A percentile compares a stretch with the other conserved stretches of the same genome.
Evolutionary conservation across 108 stramenopile genomes (phyloP).

Genomic region (Cyclotella distinguenda): DNA sequence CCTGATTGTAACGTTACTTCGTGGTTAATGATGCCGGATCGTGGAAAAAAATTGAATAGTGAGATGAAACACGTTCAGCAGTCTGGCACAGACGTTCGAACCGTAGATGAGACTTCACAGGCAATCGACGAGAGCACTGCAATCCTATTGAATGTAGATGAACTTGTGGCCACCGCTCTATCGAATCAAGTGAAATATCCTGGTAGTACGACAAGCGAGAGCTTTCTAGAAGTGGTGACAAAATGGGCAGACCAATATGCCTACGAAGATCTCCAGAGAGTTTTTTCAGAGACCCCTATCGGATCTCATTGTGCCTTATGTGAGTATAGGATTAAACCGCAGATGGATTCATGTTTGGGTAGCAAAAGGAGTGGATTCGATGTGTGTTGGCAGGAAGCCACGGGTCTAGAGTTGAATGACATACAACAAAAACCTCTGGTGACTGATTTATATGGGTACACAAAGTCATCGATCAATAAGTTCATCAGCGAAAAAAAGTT

Average conservation of each 20-base stretch:
- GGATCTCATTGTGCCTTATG: constrained; percentile 51
- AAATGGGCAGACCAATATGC: constrained; percentile 39
- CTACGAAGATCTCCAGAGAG: constrained; percentile 10
- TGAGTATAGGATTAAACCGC: constrained; percentile 42
- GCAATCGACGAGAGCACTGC: constrained; percentile 40
- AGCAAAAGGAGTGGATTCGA: constrained; percentile 42
- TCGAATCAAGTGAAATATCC: constrained; percentile 35
- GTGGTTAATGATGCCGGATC: constrained; percentile 56
- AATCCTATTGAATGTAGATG: constrained; percentile 44
- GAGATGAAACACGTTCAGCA: neutral
- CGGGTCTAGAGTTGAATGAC: constrained; percentile 23
- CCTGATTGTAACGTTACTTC: constrained; percentile 39
- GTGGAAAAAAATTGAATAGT: constrained; percentile 29
- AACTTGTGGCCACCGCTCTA: constrained; percentile 40
- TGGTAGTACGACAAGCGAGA: constrained; percentile 35
- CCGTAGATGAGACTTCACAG: constrained; percentile 23
- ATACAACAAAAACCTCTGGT: constrained; percentile 13
- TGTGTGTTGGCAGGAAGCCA: constrained; percentile 43
- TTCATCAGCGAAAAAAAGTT: constrained; percentile 33
- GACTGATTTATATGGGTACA: constrained; percentile 28
- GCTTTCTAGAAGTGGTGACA: constrained; percentile 20
- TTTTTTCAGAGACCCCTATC: constrained; percentile 23
- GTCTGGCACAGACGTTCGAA: constrained; percentile 3
- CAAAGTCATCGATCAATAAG: constrained; percentile 4
- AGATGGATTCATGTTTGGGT: neutral